phyloP scores from a whole-genome alignment of 2,329 filamentous ascomycete genomes.

The Cladorrhinum sp. region DNA sequence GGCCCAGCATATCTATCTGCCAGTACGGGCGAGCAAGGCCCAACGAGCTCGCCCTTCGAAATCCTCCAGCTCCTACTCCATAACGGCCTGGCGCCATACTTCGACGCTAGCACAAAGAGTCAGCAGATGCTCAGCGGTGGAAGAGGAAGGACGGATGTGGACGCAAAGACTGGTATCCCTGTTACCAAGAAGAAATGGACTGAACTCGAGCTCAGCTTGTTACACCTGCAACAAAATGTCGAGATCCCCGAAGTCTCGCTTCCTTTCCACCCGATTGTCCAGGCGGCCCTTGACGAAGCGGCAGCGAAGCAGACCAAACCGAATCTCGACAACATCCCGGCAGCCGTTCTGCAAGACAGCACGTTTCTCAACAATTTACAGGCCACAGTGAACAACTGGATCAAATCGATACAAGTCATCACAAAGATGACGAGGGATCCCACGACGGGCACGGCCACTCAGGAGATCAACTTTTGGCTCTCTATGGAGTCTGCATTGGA shows the following conservation, averaged over 20 bases:
- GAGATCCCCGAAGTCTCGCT: slow-evolving; percentile 93
- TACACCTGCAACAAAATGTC: slow-evolving; percentile 94
- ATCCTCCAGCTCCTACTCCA: slow-evolving; percentile 89
- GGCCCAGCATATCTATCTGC: slow-evolving; percentile 70
- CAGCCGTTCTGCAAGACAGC: slow-evolving; percentile 77
- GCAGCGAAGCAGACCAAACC: slow-evolving; percentile 63
- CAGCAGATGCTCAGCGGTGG: slow-evolving; percentile 64
- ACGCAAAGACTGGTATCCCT: slow-evolving; percentile 90
- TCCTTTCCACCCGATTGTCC: slow-evolving; percentile 83
- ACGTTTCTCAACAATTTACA: slow-evolving; percentile 92
- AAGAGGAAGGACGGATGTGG: slow-evolving; percentile 76
- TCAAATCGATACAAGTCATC: slow-evolving; percentile 95
- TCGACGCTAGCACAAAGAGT: slow-evolving; percentile 90
- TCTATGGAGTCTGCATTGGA: slow-evolving; percentile 94
- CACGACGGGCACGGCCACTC: slow-evolving; percentile 72
- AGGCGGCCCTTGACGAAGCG: slow-evolving; percentile 78
- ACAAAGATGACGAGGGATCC: slow-evolving; percentile 92
- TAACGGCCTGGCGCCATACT: slow-evolving; percentile 89
- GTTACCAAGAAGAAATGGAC: slow-evolving; percentile 97
- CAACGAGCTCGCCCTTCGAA: slow-evolving; percentile 80
- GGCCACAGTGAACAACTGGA: slow-evolving; percentile 94
- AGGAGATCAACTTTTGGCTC: slow-evolving; percentile 99
- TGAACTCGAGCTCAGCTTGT: slow-evolving; percentile 84
- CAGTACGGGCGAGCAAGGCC: slow-evolving; percentile 65
- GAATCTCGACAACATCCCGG: slow-evolving; percentile 73